These are phyloP conservation scores for Eimeria sp. DNA, from an alignment of 169 alveolate genomes.

Conservation along the genomic window DNA sequence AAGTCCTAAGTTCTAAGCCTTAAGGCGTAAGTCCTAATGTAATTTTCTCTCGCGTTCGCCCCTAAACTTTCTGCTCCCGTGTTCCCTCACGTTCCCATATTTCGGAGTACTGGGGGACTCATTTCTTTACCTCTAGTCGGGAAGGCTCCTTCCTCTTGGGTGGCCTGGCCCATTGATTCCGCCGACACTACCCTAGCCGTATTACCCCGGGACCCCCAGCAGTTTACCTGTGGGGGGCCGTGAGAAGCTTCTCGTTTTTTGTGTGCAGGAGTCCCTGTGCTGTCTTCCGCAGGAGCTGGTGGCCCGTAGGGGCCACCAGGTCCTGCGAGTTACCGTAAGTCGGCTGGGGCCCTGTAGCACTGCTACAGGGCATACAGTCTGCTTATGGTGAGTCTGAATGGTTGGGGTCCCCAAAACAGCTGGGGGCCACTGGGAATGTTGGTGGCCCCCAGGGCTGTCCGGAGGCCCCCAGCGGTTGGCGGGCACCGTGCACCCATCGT, in stretches of 20 bases:
- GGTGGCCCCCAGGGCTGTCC: conserved; percentile 20
- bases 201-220: neutral
- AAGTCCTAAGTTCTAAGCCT: neutral
- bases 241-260: neutral
- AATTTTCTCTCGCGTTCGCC: neutral
- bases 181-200: neutral
- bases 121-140: neutral
- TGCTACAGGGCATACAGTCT: neutral
- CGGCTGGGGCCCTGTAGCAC: neutral
- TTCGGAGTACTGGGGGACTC: neutral
- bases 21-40: neutral
- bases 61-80: neutral
- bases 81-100: neutral
- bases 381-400: neutral
- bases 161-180: neutral
- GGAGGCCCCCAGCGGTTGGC: conserved; percentile 1
- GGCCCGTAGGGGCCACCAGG: conserved; percentile 1
- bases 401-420: neutral
- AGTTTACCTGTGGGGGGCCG: neutral
- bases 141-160: neutral
- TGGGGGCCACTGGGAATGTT: conserved; percentile 2
- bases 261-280: neutral
- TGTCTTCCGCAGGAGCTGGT: neutral
- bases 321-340: neutral
- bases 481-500: neutral